Conservation (phyloP, 2,329 filamentous ascomycete genomes). For the Verticillium isaacii region DNA sequence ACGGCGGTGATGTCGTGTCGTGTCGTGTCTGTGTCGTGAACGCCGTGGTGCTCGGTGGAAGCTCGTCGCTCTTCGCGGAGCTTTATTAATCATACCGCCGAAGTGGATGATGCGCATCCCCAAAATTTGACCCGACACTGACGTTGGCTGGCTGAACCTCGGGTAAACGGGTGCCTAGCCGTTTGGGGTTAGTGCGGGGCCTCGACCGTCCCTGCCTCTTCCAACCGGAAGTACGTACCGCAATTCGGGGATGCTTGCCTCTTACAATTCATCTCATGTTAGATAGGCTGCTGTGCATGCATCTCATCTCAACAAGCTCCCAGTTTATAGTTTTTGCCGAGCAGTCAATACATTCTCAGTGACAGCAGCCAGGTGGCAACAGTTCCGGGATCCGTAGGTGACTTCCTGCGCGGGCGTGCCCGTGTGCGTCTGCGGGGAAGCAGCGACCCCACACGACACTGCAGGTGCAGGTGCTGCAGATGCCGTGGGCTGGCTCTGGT, state of each 20-base stretch:
- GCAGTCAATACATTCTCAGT: too few species aligned
- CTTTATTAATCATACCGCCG: slow-evolving; percentile 1
- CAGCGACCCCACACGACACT: not conserved
- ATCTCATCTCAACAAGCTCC: too few species aligned
- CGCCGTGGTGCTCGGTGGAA: not conserved
- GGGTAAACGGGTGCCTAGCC: not conserved
- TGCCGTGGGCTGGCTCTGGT: not conserved
- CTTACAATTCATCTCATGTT: too few species aligned
- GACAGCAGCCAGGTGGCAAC: too few species aligned
- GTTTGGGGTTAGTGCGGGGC: not conserved
- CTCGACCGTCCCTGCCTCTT: not conserved
- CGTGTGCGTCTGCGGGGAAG: slow-evolving; percentile 1
- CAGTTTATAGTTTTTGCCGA: too few species aligned
- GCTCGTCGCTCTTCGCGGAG: slow-evolving; percentile 1
- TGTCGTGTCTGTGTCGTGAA: not conserved
- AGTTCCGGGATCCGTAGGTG: too few species aligned
- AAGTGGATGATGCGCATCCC: not conserved
- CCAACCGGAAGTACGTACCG: slow-evolving; percentile 4
- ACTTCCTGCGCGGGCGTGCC: not conserved
- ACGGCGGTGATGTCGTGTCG: not conserved
- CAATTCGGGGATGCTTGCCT: too few species aligned
- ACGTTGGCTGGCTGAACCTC: not conserved
- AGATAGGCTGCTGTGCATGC: too few species aligned
- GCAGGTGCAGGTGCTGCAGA: not conserved
- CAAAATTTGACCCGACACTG: not conserved